Base-by-base conservation (phyloP, 164 flowering plant species). In the Tetrastigma voinierianum region DNA sequence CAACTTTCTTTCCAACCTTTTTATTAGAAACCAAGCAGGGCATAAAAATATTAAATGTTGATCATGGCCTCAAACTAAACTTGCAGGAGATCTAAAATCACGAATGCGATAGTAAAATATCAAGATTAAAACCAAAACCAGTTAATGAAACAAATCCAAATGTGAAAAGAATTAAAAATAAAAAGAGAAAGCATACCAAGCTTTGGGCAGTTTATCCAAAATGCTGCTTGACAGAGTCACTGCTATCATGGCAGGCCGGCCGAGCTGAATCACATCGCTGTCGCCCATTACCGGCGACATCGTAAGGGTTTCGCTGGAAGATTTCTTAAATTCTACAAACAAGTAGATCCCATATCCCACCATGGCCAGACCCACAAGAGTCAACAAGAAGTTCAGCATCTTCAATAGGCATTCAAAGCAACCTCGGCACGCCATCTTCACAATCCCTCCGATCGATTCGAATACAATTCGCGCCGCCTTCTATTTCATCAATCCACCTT, bases 311-410 rank as follows among this genome's bases (percentile, higher is more conserved):
- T 47, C 58, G 51, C 54, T 13, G 2, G 72, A 45, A 24, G 72
- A 46, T 51, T 78, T 56, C 65, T 76, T 76, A 56, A 79, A 89
- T 68, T 78, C 83, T 15, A 87, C 86, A 53, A 83, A 81, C 71
- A 89, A 76, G 80, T 89, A 89, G 56, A 89, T 82, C 45, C 92
- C 96, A 78, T 89, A 87, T 1, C 92, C 96, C 61, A 89, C 72
- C 87, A 89, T 86, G 9, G 90, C 89, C 71, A 89, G 72, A 15
- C 96, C 96, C 15, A 63, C 77, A 12, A 89, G 72, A 44, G 87
- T 83, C 66, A 89, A 68, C 72, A 89, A 61, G 49, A 89, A 84
- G 76, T 89, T 89, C 54, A 89, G 68, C 40, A 87, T 78, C 87
- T 86, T 89, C 83, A 89, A 74, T 24, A 87, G 59, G 66, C 90